These are phyloP conservation scores for Trichosanthes truncata DNA, from an alignment of 306 rosid species.

Conservation along the genomic window DNA sequence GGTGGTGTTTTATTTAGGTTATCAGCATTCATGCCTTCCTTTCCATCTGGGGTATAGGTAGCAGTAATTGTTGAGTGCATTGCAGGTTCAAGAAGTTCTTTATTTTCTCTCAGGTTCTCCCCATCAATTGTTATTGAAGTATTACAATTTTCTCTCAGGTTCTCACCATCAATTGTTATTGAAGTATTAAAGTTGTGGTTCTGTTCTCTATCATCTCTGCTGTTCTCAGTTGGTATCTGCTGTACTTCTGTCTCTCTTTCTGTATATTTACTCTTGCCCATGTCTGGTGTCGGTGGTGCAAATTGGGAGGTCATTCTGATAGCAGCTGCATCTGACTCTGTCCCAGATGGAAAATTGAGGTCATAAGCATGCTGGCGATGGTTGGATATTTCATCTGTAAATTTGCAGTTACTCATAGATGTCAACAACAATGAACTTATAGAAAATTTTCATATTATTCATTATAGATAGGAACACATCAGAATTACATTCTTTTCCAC, in stretches of 20 bases:
- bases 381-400: neutral
- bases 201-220: neutral
- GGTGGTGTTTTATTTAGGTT: conserved; percentile 3
- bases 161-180: conserved; percentile 1
- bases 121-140: neutral
- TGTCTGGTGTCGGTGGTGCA: conserved; percentile 12
- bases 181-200: neutral
- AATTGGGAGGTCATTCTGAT: conserved; percentile 2
- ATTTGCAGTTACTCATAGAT: neutral
- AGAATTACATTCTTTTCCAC: neutral
- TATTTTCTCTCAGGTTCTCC: neutral
- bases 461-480: neutral
- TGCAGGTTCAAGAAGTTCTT: neutral
- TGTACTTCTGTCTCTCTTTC: neutral
- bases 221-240: neutral
- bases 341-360: conserved; percentile 10
- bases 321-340: conserved; percentile 7
- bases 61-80: neutral
- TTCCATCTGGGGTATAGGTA: conserved; percentile 8
- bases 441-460: neutral
- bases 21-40: neutral
- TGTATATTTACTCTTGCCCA: neutral
- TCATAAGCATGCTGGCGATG: neutral
- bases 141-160: neutral
- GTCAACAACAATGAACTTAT: neutral